Conservation (phyloP, 495 filamentous ascomycete genomes). For the Podospora appendiculata region DNA sequence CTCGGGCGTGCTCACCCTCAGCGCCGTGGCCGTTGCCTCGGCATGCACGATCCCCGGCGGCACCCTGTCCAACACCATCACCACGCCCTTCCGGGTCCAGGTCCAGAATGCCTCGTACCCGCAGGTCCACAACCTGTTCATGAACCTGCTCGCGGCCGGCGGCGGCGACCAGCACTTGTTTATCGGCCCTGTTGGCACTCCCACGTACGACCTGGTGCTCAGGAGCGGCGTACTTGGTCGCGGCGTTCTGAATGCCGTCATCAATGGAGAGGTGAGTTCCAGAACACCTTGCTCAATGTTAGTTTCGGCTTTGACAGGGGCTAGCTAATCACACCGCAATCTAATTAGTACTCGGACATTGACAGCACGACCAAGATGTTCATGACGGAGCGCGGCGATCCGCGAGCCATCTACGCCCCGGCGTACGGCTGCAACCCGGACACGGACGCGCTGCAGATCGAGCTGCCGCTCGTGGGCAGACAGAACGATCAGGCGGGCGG, state of each 20-base stretch:
- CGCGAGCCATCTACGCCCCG: conserved; percentile 39
- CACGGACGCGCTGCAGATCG: conserved; percentile 35
- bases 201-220: conserved; percentile 39
- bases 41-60: conserved; percentile 34
- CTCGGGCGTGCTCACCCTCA: conserved; percentile 22
- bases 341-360: conserved; percentile 35
- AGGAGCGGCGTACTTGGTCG: conserved; percentile 34
- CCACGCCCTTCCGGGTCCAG: conserved; percentile 34
- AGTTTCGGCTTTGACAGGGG: too few relatives aligned
- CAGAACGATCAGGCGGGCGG: conserved; percentile 29
- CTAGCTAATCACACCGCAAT: too few relatives aligned
- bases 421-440: conserved; percentile 44
- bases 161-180: conserved; percentile 44
- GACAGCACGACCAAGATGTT: conserved; percentile 52
- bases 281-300: too few relatives aligned
- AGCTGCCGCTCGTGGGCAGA: conserved; percentile 30
- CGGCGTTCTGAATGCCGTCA: conserved; percentile 31
- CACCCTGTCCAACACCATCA: conserved; percentile 32
- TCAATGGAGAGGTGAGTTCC: conserved; percentile 36
- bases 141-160: conserved; percentile 42
- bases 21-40: conserved; percentile 15
- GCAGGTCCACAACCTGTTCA: conserved; percentile 38
- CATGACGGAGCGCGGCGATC: conserved; percentile 43
- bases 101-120: conserved; percentile 43
- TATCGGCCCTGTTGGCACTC: conserved; percentile 38